Evolutionary conservation across 257 asterid genomes (phyloP), one percentile per base, ranked within the genome.

Genomic region (Striga asiatica): DNA sequence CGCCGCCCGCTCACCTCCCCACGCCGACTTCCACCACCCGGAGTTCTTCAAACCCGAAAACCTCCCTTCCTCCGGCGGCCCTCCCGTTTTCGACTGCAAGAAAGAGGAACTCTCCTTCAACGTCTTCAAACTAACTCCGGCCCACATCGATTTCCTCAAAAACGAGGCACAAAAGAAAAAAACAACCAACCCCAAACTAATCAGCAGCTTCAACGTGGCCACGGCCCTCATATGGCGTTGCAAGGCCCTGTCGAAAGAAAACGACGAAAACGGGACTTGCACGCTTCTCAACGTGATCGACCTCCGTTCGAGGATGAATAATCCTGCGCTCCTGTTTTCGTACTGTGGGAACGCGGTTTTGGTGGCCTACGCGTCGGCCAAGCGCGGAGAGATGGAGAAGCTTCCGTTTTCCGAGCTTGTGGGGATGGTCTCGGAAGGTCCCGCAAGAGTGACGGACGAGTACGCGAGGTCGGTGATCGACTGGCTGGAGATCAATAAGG

Each of bases 401-500:
- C 25, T 45, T 59, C 72, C 78, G 27, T 76, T 88, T 12, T 13
- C 69, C 35, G 64, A 64, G 70, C n/a, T 71, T 53, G 88, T 74
- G 50, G 72, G 61, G 13, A 58, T 54, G 79, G 81, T 88, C 9
- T 63, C 62, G 19, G 78, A 71, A 24, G 89, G 78, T 20, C 67
- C 77, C 0, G 22, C 17, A 0, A 68, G 87, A 17, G 71, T 84
- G 69, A 67, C 72, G 0, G 85, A 72, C 16, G 95, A 78, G 66
- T 88, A 88, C 47, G 88, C 84, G 0, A 68, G 68, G 56, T 81
- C 93, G 0, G 86, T 67, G 6, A 71, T 84, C 0, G 95, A 88
- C 27, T 88, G 85, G 89, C 56, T 84, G 54, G 95, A 88, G 61
- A 24, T 81, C 0, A 60, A 81, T 63, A 76, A 68, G n/a, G 93